These are phyloP conservation scores for Pinus taeda DNA, from an alignment of 75 land plant species.

Conservation along the genomic window DNA sequence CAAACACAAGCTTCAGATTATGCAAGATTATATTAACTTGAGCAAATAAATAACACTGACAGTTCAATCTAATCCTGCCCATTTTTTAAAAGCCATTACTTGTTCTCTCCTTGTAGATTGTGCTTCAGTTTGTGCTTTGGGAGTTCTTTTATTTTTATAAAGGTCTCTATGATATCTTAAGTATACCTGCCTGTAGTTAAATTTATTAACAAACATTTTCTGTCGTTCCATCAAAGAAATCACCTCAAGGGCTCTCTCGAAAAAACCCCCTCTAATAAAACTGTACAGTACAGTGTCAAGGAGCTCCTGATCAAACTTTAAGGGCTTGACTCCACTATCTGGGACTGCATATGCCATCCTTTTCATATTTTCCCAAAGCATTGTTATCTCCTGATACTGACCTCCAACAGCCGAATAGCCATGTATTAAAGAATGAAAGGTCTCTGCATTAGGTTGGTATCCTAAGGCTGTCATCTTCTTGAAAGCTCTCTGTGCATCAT, in stretches of 20 bases:
- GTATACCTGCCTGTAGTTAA: conserved; percentile 49
- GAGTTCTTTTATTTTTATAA: conserved; percentile 40
- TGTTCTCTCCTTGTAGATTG: conserved; percentile 55
- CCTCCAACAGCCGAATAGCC: conserved; percentile 65
- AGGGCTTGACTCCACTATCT: conserved; percentile 4
- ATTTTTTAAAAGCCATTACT: conserved; percentile 52
- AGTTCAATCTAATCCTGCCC: conserved; percentile 45
- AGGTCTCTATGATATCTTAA: conserved; percentile 59
- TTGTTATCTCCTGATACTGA: conserved; percentile 60
- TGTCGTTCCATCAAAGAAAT: conserved; percentile 53
- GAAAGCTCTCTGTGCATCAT: conserved; percentile 65
- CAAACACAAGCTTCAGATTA: no score
- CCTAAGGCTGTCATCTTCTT: conserved; percentile 65
- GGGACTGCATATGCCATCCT: conserved; percentile 19
- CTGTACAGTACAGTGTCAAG: conserved; percentile 62
- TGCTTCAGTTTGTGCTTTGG: conserved; percentile 54
- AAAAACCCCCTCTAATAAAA: conserved; percentile 71
- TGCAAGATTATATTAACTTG: no score
- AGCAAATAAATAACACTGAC: neutral
- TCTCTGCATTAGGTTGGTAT: conserved; percentile 61
- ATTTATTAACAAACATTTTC: conserved; percentile 54
- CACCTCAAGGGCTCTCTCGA: conserved; percentile 55
- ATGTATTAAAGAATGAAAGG: conserved; percentile 69
- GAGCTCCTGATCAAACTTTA: conserved; percentile 70
- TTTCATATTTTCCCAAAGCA: conserved; percentile 72